Percentiles rank a stretch among this genome's conserved stretches.
Evolutionary conservation across 768 basidiomycete species (phyloP).

Genomic region (Leccinum sublutescens): DNA sequence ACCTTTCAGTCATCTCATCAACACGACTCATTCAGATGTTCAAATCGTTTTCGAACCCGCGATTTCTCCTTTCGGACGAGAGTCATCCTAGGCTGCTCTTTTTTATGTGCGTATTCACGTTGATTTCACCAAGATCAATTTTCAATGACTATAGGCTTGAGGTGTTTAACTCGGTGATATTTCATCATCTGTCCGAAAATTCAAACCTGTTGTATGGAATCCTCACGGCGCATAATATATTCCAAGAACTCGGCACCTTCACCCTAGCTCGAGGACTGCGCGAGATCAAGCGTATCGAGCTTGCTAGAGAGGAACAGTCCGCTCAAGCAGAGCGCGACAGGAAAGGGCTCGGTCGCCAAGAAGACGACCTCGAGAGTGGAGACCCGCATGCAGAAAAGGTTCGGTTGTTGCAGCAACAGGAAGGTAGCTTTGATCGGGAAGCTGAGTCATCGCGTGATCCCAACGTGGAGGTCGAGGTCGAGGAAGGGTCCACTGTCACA

Average conservation of each 20-base stretch:
- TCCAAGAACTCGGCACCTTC: constrained; percentile 91
- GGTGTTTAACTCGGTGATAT: constrained; percentile 82
- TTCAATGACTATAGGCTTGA: constrained; percentile 60
- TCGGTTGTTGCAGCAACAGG: constrained; percentile 58
- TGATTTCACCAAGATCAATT: background rate
- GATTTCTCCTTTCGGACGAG: constrained; percentile 90
- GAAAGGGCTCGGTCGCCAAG: constrained; percentile 18
- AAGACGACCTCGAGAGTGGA: constrained; percentile 29
- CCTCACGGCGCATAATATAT: constrained; percentile 76
- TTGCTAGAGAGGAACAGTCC: constrained; percentile 68
- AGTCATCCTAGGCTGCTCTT: constrained; percentile 92
- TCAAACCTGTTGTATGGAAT: constrained; percentile 87
- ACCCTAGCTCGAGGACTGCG: constrained; percentile 82
- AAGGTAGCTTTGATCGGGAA: constrained; percentile 27
- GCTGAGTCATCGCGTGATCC: constrained; percentile 21
- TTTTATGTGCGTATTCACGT: constrained; percentile 62
- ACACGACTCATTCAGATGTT: constrained; percentile 86
- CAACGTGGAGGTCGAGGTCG: constrained; percentile 12
- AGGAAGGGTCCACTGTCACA: constrained; percentile 19
- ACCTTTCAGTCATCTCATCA: constrained; percentile 77
- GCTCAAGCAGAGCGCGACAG: constrained; percentile 28
- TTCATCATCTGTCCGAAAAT: constrained; percentile 77
- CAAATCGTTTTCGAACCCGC: constrained; percentile 85
- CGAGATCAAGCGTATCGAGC: constrained; percentile 75
- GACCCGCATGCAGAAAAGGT: constrained; percentile 55